These are phyloP conservation scores for Phytophthora vignae DNA, from an alignment of 352 stramenopile species.

Conservation along the genomic window DNA sequence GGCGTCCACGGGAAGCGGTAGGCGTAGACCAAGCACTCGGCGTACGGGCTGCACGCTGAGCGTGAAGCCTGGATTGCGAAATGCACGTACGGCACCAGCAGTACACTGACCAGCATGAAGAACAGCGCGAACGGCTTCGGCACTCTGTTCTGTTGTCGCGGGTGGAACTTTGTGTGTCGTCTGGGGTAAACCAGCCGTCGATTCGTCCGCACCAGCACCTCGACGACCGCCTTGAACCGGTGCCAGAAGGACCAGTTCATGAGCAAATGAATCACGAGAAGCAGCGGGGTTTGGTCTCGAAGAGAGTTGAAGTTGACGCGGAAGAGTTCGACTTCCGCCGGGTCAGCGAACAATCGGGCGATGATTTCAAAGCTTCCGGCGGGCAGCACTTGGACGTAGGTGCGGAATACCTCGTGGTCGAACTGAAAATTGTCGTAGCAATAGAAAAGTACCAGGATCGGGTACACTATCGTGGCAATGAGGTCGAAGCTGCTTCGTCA, in stretches of 20 bases:
- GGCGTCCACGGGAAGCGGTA: constrained; percentile 33
- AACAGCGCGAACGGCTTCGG: constrained; percentile 32
- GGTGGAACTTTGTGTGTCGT: constrained; percentile 24
- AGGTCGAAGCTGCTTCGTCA: constrained; percentile 42
- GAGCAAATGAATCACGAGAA: constrained; percentile 35
- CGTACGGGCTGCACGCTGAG: constrained; percentile 13
- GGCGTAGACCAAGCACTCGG: constrained; percentile 32
- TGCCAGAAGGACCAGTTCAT: constrained; percentile 43
- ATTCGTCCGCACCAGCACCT: constrained; percentile 27
- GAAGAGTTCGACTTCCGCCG: constrained; percentile 42
- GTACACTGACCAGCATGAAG: constrained; percentile 20
- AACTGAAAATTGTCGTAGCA: constrained; percentile 47
- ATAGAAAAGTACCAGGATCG: constrained; percentile 42
- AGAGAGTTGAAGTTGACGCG: constrained; percentile 42
- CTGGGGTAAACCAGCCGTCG: constrained; percentile 35
- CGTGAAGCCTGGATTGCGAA: constrained; percentile 29
- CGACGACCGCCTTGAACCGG: constrained; percentile 28
- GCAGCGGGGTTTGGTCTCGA: constrained; percentile 25
- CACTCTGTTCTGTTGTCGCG: constrained; percentile 18
- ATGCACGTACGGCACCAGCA: constrained; percentile 24
- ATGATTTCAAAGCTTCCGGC: constrained; percentile 44
- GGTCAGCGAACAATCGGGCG: constrained; percentile 40
- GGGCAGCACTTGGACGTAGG: constrained; percentile 25
- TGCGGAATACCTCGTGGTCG: constrained; percentile 32
- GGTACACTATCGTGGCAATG: constrained; percentile 40